Base-by-base conservation (phyloP, 2,329 filamentous ascomycete species). In the Aspergillus neotritici region DNA sequence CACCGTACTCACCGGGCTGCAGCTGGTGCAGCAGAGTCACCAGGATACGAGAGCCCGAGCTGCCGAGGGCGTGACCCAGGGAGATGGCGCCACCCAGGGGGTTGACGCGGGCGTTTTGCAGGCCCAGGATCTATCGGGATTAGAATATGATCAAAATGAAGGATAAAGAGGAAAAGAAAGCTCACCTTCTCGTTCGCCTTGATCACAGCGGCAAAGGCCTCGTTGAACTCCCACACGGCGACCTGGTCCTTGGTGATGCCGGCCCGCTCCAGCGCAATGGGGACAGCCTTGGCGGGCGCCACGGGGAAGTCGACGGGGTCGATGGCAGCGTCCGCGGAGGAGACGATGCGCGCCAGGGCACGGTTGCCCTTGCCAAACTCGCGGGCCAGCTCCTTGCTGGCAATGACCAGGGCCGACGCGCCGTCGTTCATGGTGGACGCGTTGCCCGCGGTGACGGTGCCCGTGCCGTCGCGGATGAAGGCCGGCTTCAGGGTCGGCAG, bases 211-310 rank as follows among this genome's bases (percentile, higher is more conserved):
- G 93, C 91, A 63, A 98, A 98, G 0, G 93, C 93, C 71, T 98
- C 93, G 67, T 98, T 98, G 69, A 98, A 95, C 66, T 97, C 93
- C 91, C 93, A 97, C 15, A 96, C 73, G 4, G 91, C 83, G 35
- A 98, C 88, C 66, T 97, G 86, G 36, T 94, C 85, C 69, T 90
- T 88, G 52, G 81, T 87, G 54, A 98, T 90, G 9, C 91, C 90
- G 1, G 93, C 93, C 44, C 90, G 79, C 67, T 89, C 79, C 39
- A 98, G 76, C 9, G 90, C 90, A 57, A 96, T 81, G 3, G 91
- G 89, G 0, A 97, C 91, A 4, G 91, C 91, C 67, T 94, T 90
- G 31, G 93, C 79, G 1, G 93, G 93, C 1, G 93, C 93, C 34
- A 96, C 75, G 11, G 93, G 90, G 73, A 98, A 98, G 69, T 98